Conservation (phyloP, 2,329 filamentous ascomycete genomes). For the Cytospora chrysosperma region DNA sequence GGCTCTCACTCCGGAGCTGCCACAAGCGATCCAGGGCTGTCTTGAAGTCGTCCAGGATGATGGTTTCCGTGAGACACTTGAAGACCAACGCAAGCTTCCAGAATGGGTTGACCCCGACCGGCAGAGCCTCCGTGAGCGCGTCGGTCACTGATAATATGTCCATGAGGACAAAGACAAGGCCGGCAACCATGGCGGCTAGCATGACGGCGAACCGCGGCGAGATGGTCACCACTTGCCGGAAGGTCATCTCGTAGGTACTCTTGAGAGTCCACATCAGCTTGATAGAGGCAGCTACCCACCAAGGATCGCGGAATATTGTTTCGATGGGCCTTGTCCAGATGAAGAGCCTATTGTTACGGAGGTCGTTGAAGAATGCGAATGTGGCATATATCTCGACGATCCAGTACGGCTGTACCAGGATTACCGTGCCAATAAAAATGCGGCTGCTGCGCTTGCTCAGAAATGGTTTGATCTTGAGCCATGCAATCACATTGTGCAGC, state of each 20-base stretch:
- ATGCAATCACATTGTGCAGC: slow-evolving; percentile 65
- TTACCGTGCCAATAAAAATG: slow-evolving; percentile 58
- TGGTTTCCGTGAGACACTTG: slow-evolving; percentile 66
- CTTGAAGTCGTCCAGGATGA: slow-evolving; percentile 69
- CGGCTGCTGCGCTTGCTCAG: slow-evolving; percentile 47
- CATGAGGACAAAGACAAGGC: slow-evolving; percentile 58
- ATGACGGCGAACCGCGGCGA: slow-evolving; percentile 65
- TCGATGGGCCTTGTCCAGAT: slow-evolving; percentile 17
- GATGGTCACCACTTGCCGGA: slow-evolving; percentile 56
- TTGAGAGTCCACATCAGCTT: slow-evolving; percentile 64
- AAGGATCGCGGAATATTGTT: slow-evolving; percentile 49
- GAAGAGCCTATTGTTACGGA: slow-evolving; percentile 12
- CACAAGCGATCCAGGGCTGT: slow-evolving; percentile 45
- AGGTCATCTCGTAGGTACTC: slow-evolving; percentile 57
- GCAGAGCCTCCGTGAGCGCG: slow-evolving; percentile 35
- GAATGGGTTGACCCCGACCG: slow-evolving; percentile 60
- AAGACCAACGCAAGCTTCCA: slow-evolving; percentile 63
- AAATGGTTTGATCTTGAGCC: slow-evolving; percentile 66
- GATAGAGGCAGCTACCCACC: slow-evolving; percentile 64
- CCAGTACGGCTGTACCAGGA: slow-evolving; percentile 63
- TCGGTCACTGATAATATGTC: slow-evolving; percentile 60
- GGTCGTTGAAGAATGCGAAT: slow-evolving; percentile 55
- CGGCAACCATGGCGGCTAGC: slow-evolving; percentile 59
- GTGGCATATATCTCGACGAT: slow-evolving; percentile 64
- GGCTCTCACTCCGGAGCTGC: slow-evolving; percentile 3